A percentile compares a stretch with the other conserved stretches of the same genome.
These are phyloP conservation scores for Schizonepeta tenuifolia DNA, from an alignment of 257 asterid species.

Conservation along the genomic window DNA sequence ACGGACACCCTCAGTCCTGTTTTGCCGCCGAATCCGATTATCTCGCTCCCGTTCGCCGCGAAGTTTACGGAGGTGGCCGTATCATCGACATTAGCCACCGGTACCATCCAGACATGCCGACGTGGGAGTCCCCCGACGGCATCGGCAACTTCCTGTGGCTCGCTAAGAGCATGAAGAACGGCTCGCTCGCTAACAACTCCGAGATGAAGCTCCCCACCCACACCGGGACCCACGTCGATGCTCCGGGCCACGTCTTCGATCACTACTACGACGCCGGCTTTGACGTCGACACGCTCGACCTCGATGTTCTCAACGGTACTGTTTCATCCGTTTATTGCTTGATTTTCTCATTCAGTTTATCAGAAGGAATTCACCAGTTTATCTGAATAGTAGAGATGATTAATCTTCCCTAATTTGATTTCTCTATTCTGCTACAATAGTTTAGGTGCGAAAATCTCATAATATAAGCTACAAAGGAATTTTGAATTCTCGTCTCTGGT, in stretches of 20 bases:
- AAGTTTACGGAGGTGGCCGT: constrained; percentile 82
- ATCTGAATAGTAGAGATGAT: too few species aligned
- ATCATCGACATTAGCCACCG: constrained; percentile 86
- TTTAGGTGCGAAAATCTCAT: background rate
- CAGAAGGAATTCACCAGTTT: too few species aligned
- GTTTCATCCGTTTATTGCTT: background rate
- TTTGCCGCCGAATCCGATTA: constrained; percentile 34
- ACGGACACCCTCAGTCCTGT: constrained; percentile 54
- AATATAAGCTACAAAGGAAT: background rate
- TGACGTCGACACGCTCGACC: constrained; percentile 95
- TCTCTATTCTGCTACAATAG: background rate
- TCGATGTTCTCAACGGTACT: constrained; percentile 83
- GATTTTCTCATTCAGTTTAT: background rate
- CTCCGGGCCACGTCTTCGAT: constrained; percentile 90
- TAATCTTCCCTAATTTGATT: background rate
- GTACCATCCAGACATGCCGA: constrained; percentile 67
- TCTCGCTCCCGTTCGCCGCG: constrained; percentile 69
- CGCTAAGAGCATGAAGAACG: constrained; percentile 82
- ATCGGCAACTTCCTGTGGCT: constrained; percentile 79
- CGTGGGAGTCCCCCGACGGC: constrained; percentile 72
- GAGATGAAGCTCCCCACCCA: constrained; percentile 85
- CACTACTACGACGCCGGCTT: constrained; percentile 91
- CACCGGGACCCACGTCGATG: constrained; percentile 97
- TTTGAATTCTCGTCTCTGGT: background rate
- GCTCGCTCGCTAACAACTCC: constrained; percentile 78